Evolutionary conservation across 805 yeast species (phyloP), one percentile per base, ranked within the genome.

Genomic region (Pichia eremophila): DNA sequence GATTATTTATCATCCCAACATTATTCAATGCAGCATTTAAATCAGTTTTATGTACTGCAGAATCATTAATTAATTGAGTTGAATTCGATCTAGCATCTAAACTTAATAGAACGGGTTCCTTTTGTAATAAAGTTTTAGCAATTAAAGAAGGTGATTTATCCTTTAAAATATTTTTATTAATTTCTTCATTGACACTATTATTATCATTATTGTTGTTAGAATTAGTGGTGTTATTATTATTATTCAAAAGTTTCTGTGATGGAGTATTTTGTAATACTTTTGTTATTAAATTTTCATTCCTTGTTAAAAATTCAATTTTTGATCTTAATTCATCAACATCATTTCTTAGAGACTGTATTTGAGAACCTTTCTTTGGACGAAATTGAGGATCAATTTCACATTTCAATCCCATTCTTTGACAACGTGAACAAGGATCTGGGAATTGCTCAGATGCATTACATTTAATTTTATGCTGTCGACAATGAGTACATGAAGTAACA

Each of bases 311-410:
- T 57, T 83, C 87, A 55, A 85, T 80, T 67, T 84, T 81, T 39
- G 83, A 72, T 56, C 83, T 80, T 54, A 88, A 67, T 54, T 83
- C 91, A 58, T 85, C 90, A 7, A 88, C 89, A 56, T 90, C 97
- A 56, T 85, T 85, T 55, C 89, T 75, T 57, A 90, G 68, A 46
- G 83, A 74, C 57, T 88, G 95, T 28, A 89, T 81, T 63, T 89
- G 96, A 2, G 91, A 83, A 0, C 96, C 96, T 64, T 88, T 89
- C 56, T 86, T 83, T 5, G 97, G 96, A 58, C 89, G 75, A 64
- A 88, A 90, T 56, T 83, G 83, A 2, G 96, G 96, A 64, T 90
- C 96, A 25, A 90, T 85, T 56, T 85, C 91, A 68, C 97, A 90
- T 48, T 73, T 75, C 37, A 88, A 69, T 3, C 79, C 82, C 85